phyloP scores from a whole-genome alignment of 305 asterid genomes.

The Solanum chacoense region DNA sequence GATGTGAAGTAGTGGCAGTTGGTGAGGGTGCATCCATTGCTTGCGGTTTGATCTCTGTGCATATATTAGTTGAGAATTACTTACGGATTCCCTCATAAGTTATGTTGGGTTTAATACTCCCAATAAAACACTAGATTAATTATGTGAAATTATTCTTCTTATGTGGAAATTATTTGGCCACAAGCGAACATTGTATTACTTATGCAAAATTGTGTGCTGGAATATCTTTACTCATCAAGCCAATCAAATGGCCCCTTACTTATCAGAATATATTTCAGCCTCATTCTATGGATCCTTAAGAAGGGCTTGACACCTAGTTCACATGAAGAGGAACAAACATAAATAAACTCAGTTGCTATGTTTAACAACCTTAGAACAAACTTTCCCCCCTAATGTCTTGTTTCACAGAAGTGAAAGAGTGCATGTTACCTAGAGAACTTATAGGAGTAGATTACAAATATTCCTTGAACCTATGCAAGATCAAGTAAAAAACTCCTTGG shows the following conservation, averaged over 20 bases:
- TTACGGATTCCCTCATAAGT: not conserved
- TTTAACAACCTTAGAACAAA: not conserved
- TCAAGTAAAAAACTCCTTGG: not conserved
- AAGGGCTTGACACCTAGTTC: not conserved
- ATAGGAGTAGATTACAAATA: not conserved
- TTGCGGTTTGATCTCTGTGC: not conserved
- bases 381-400: not conserved
- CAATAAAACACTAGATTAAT: not conserved
- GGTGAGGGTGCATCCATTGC: not conserved
- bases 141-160: not conserved
- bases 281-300: not conserved
- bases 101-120: not conserved
- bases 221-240: not conserved
- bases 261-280: not conserved
- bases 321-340: not conserved
- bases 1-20: not conserved
- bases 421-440: not conserved
- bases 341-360: not conserved
- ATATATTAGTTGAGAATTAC: not conserved
- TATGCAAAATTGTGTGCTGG: not conserved
- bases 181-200: not conserved
- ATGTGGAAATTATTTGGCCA: not conserved
- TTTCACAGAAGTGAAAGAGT: not conserved
- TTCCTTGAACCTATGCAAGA: not conserved
- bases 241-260: not conserved